Percentiles rank a stretch among this genome's conserved stretches.
phyloP scores from a whole-genome alignment of 345 rosid species.

The Iberis pinnata region DNA sequence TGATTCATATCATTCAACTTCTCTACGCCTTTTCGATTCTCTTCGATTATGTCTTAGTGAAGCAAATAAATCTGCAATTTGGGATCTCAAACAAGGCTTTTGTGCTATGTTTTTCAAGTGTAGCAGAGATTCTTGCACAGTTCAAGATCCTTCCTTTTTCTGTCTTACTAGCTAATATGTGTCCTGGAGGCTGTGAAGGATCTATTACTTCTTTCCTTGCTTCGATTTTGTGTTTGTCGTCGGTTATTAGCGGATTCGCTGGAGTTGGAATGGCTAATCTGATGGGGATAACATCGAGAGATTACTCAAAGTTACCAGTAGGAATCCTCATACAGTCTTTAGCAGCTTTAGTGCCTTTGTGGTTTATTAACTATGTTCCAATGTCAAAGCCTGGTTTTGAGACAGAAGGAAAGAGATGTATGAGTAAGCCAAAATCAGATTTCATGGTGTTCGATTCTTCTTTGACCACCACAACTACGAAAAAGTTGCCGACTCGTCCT shows the following conservation, averaged over 20 bases:
- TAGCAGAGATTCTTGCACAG: slow-evolving; percentile 63
- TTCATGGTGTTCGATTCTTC: too few species aligned
- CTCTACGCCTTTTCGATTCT: too few species aligned
- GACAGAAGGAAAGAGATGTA: slow-evolving; percentile 41
- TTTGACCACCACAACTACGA: too few species aligned
- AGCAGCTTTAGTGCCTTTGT: slow-evolving; percentile 54
- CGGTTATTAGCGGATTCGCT: slow-evolving; percentile 48
- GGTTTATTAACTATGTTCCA: slow-evolving; percentile 46
- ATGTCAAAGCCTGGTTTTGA: slow-evolving; percentile 29
- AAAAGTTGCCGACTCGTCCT: too few species aligned
- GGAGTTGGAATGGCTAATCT: slow-evolving; percentile 64
- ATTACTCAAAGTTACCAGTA: slow-evolving; percentile 46
- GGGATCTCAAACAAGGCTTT: slow-evolving; percentile 56
- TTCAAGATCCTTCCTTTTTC: slow-evolving; percentile 69
- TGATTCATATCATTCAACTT: slow-evolving; percentile 47
- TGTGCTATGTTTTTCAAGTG: slow-evolving; percentile 53
- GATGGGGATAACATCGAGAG: slow-evolving; percentile 42
- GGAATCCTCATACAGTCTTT: slow-evolving; percentile 55
- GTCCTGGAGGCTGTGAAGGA: slow-evolving; percentile 71
- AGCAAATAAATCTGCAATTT: slow-evolving; percentile 55
- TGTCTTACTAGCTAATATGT: slow-evolving; percentile 45
- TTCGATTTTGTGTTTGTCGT: slow-evolving; percentile 54
- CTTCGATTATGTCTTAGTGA: slow-evolving; percentile 63
- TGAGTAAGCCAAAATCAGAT: too few species aligned
- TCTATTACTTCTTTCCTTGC: slow-evolving; percentile 68